These are phyloP conservation scores for Roridomyces roridus DNA, from an alignment of 768 basidiomycete genomes.

Conservation along the genomic window DNA sequence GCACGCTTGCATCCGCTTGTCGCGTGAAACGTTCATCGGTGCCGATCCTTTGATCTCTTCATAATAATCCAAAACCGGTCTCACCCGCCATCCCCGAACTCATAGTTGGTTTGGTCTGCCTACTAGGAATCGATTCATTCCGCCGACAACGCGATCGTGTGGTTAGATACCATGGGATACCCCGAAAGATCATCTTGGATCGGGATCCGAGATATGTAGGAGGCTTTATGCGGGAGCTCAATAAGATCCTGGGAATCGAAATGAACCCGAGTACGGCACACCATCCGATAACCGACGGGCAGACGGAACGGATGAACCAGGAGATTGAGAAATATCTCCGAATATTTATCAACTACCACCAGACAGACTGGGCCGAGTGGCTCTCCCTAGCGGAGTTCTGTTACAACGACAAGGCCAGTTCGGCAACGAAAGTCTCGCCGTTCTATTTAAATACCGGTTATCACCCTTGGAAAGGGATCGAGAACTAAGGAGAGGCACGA, in stretches of 20 bases:
- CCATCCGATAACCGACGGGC: constrained; percentile 48
- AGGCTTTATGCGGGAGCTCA: constrained; percentile 34
- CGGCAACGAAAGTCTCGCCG: background rate
- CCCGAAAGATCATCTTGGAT: constrained; percentile 33
- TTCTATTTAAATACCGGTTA: background rate
- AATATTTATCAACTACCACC: constrained; percentile 28
- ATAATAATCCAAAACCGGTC: no score
- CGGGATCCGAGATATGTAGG: constrained; percentile 35
- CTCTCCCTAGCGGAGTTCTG: constrained; percentile 35
- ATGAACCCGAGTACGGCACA: constrained; percentile 40
- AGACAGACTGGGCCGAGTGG: constrained; percentile 32
- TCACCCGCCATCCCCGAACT: no score
- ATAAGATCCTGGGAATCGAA: constrained; percentile 33
- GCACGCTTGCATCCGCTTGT: no score
- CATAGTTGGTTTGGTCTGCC: no score
- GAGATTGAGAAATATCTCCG: constrained; percentile 44
- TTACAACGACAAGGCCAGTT: constrained; percentile 30
- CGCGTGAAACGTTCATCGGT: no score
- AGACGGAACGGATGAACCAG: constrained; percentile 48
- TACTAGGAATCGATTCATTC: no score
- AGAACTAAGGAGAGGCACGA: background rate
- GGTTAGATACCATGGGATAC: constrained; percentile 34
- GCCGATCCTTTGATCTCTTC: no score
- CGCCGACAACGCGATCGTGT: constrained; percentile 30
- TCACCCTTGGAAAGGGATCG: background rate